These are phyloP conservation scores for Polyporus tsugae DNA, from an alignment of 1,284 basidiomycete species.

Conservation along the genomic window DNA sequence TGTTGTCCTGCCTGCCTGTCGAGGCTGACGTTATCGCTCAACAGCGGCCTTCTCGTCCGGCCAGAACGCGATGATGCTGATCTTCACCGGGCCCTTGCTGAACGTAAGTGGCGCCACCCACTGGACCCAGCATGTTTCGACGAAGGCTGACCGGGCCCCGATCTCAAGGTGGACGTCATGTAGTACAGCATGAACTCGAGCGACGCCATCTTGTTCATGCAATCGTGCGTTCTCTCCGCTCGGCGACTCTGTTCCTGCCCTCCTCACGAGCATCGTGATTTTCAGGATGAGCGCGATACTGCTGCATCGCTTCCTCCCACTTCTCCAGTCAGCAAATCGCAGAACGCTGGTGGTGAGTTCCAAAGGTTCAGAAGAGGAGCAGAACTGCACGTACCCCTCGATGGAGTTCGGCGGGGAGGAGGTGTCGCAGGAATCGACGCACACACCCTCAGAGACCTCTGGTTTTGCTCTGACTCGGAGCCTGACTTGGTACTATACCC, in stretches of 20 bases:
- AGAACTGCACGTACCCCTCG: background rate
- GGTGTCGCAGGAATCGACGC: background rate
- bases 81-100: background rate
- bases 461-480: too few species aligned
- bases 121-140: too few species aligned
- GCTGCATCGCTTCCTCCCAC: slow-evolving; percentile 4
- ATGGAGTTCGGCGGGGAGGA: slow-evolving; percentile 1
- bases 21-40: background rate
- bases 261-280: background rate
- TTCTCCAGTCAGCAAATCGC: background rate
- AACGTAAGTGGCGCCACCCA: background rate
- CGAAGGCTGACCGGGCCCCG: background rate
- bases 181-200: slow-evolving; percentile 11
- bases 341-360: background rate
- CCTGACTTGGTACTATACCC: too few species aligned
- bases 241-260: background rate
- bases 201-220: slow-evolving; percentile 2
- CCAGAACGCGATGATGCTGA: background rate
- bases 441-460: too few species aligned
- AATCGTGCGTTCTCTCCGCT: background rate
- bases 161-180: background rate
- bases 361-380: background rate
- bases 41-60: background rate
- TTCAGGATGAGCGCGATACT: background rate
- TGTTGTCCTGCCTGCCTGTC: background rate